These are phyloP conservation scores for Pseudogymnoascus pannorum DNA, from an alignment of 2,329 filamentous ascomycete species.

Conservation along the genomic window DNA sequence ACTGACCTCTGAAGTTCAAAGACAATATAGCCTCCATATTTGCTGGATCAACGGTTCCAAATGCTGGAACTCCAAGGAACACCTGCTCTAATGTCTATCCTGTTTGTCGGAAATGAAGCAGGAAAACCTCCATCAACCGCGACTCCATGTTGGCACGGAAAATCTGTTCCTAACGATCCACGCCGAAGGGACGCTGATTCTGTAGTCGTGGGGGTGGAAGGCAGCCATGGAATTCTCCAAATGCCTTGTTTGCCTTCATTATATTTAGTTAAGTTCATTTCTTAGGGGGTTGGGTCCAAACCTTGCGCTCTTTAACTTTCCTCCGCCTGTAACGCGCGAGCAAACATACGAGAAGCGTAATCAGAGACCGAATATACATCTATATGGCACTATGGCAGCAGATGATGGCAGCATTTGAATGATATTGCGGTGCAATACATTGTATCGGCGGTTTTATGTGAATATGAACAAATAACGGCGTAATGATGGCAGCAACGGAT, in stretches of 20 bases:
- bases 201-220: conserved; percentile 21
- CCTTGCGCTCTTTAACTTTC: neutral
- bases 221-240: conserved; percentile 10
- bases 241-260: neutral
- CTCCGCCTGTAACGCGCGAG: neutral
- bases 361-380: neutral
- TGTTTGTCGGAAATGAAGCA: conserved; percentile 24
- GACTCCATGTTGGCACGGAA: conserved; percentile 27
- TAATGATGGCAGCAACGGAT: no score
- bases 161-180: conserved; percentile 31
- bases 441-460: neutral
- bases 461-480: neutral
- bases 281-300: neutral
- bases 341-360: neutral
- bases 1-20: conserved; percentile 20
- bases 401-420: neutral
- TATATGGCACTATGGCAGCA: neutral
- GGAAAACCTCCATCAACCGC: conserved; percentile 29
- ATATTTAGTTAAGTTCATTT: neutral
- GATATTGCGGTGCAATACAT: neutral
- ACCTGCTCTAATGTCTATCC: conserved; percentile 19
- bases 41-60: conserved; percentile 24
- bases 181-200: conserved; percentile 29
- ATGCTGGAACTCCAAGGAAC: conserved; percentile 25
- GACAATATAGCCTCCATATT: conserved; percentile 26